Base-by-base conservation (phyloP, 169 alveolate species). In the Toxoplasma gondii region DNA sequence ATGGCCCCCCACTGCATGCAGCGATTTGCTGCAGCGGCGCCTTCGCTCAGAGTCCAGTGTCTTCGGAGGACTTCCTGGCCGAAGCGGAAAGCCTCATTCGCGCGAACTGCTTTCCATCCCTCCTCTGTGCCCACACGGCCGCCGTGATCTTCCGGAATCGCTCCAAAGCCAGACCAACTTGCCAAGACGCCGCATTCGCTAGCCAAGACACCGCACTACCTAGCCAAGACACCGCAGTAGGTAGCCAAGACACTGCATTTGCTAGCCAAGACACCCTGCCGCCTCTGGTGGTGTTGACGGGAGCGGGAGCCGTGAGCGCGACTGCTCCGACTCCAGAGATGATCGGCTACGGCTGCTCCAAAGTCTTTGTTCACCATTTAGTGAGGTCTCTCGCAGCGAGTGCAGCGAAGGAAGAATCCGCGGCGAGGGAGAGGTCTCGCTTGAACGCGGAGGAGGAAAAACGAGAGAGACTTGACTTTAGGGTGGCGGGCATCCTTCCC, bases 21-120 rank as follows among this genome's bases (percentile, higher is more conserved):
- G 67, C 64, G 41, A 82, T 82, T 49, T 82, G 90, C 90, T 82
- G 90, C 67, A 82, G 90, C 90, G 90, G 90, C 38, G 90, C 67
- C 38, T 82, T 82, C 41, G 90, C 54, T 2, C 17, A 31, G 39
- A 82, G 67, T 31, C 64, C 90, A 0, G 67, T 43, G 31, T 17
- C 19, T 29, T 82, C 90, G 67, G 90, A 22, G 69, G 29, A 2
- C 19, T 82, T 82, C 64, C 90, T 82, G 31, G 38, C n/a, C 4
- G 90, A 82, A 31, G 67, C 90, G 4, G 44, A 82, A 31, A 41
- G 38, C 36, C 17, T 82, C 54, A 0, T 82, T 7, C n/a, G 29
- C 34, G 90, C 90, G 27, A 82, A 82, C 90, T 82, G 90, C 90
- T 24, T 24, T 24, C 90, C 90, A 5, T 29, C 90, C 54, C 53